phyloP scores from a whole-genome alignment of 495 filamentous ascomycete species.

The Letharia columbiana region DNA sequence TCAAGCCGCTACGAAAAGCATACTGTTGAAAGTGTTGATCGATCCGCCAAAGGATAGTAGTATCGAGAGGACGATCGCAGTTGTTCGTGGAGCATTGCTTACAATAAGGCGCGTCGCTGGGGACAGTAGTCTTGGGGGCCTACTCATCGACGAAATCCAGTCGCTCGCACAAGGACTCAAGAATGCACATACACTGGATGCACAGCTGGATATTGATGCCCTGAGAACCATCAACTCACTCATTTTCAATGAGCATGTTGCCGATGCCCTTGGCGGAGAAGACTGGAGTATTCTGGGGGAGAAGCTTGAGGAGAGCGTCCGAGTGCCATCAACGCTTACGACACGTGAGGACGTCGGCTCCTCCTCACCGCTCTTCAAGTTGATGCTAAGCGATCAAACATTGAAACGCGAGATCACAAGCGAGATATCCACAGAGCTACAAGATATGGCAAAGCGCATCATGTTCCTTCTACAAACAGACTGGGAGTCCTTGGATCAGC shows the following conservation, averaged over 20 bases:
- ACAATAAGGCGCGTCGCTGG: conserved; percentile 2
- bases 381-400: conserved; percentile 4
- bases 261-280: neutral
- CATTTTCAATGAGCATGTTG: neutral
- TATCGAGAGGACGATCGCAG: neutral
- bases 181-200: neutral
- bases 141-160: conserved; percentile 6
- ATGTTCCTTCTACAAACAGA: neutral
- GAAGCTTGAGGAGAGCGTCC: neutral
- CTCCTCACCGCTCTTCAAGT: conserved; percentile 3
- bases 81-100: conserved; percentile 12
- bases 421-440: neutral
- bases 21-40: conserved; percentile 8
- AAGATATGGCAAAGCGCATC: conserved; percentile 7
- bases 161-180: neutral
- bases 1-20: neutral
- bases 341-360: neutral
- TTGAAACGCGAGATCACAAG: neutral
- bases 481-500: neutral
- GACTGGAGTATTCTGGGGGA: neutral
- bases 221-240: conserved; percentile 1
- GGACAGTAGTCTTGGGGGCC: neutral
- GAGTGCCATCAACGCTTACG: neutral
- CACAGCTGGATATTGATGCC: neutral
- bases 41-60: neutral